These are phyloP conservation scores for Rhizoclosmatium globosum DNA, from an alignment of 192 early-diverging fungal genomes.

Conservation along the genomic window DNA sequence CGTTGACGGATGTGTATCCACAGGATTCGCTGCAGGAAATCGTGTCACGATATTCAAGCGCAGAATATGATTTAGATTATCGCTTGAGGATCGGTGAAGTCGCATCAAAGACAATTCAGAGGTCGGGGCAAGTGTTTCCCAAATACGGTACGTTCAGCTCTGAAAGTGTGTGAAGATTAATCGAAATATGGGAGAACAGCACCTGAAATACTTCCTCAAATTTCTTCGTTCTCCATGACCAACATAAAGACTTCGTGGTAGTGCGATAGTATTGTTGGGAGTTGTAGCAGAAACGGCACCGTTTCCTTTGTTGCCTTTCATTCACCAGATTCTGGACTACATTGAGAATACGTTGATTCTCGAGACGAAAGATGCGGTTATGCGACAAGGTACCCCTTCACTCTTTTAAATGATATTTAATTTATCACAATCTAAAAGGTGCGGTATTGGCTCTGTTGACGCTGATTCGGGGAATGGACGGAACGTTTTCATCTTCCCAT, in stretches of 20 bases:
- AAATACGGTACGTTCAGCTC: slow-evolving; percentile 70
- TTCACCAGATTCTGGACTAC: slow-evolving; percentile 74
- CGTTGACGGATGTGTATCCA: slow-evolving; percentile 85
- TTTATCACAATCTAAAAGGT: slow-evolving; percentile 49
- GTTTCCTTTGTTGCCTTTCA: slow-evolving; percentile 69
- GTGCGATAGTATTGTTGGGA: slow-evolving; percentile 49
- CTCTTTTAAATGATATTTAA: neutral
- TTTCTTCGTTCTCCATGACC: slow-evolving; percentile 50
- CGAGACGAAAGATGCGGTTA: slow-evolving; percentile 61
- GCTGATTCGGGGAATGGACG: slow-evolving; percentile 74
- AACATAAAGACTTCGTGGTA: slow-evolving; percentile 42
- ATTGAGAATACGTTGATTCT: slow-evolving; percentile 73
- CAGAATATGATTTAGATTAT: slow-evolving; percentile 64
- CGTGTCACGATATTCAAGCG: slow-evolving; percentile 67
- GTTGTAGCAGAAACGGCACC: slow-evolving; percentile 76
- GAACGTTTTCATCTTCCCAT: slow-evolving; percentile 62
- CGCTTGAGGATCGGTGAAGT: slow-evolving; percentile 88
- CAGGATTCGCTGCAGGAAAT: slow-evolving; percentile 72
- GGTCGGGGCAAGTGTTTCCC: slow-evolving; percentile 80
- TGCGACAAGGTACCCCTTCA: slow-evolving; percentile 64
- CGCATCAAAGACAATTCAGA: slow-evolving; percentile 83
- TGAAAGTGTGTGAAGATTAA: too few species aligned
- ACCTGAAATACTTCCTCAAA: slow-evolving; percentile 41
- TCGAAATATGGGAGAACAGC: neutral
- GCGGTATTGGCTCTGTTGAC: slow-evolving; percentile 74